Conservation (phyloP, 257 asterid genomes). For the Anisodus acutangulus region DNA sequence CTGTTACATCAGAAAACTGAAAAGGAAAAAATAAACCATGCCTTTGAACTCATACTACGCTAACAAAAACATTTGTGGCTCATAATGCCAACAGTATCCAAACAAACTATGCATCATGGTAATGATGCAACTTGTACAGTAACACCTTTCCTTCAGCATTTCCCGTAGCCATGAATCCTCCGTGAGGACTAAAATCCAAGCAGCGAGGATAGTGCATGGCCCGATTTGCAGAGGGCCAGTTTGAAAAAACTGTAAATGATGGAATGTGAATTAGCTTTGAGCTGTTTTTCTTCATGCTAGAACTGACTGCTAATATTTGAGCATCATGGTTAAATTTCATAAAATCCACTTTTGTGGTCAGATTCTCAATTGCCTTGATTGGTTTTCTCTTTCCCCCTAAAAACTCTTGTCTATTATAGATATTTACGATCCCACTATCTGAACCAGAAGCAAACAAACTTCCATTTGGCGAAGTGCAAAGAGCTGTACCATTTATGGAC, state of each 20-base stretch:
- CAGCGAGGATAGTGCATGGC: slow-evolving; percentile 63
- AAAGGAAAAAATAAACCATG: background rate
- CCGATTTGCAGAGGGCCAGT: slow-evolving; percentile 76
- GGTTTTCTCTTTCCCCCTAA: slow-evolving; percentile 86
- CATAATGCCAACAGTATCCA: slow-evolving; percentile 6
- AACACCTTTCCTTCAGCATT: slow-evolving; percentile 84
- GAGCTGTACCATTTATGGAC: slow-evolving; percentile 75
- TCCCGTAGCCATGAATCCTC: slow-evolving; percentile 90
- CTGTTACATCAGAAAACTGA: background rate
- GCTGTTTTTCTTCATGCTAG: slow-evolving; percentile 85
- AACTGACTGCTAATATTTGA: slow-evolving; percentile 76
- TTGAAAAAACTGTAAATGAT: slow-evolving; percentile 71
- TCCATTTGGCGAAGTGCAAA: slow-evolving; percentile 67
- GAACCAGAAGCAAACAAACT: slow-evolving; percentile 94
- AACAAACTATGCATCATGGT: slow-evolving; percentile 61
- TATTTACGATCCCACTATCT: slow-evolving; percentile 80
- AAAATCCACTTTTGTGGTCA: slow-evolving; percentile 76
- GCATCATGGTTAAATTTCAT: slow-evolving; percentile 81
- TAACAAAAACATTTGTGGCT: slow-evolving; percentile 9
- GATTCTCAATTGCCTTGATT: slow-evolving; percentile 67
- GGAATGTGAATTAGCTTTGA: slow-evolving; percentile 78
- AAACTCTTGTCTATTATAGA: slow-evolving; percentile 68
- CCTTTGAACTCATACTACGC: slow-evolving; percentile 15
- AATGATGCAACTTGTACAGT: slow-evolving; percentile 89
- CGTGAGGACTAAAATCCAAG: slow-evolving; percentile 86